Base-by-base conservation (phyloP, 176 grass and related monocot species). In the Triticum urartu region DNA sequence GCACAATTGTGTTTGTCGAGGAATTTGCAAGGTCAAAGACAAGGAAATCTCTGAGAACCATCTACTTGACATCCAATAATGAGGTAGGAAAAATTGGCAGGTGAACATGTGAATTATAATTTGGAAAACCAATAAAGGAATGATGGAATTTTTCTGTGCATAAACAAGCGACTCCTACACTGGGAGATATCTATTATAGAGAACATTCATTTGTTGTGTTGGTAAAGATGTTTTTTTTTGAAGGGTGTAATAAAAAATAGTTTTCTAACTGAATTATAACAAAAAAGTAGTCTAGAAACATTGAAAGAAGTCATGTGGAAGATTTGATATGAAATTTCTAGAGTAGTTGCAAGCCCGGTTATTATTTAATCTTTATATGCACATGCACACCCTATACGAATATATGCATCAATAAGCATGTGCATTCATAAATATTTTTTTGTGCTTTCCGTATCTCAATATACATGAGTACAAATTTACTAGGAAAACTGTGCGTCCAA, bases 11-110 rank as follows among this genome's bases (percentile, higher is more conserved):
- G 20, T 82, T 78, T 58, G 56, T 64, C 13, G 64, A 54, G 66
- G 43, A 52, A 83, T 73, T 81, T 91, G 22, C 13, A 75, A 33
- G 38, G 89, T 88, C 62, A 84, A 39, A 62, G n/a, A 54, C 61
- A 77, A 54, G 86, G 26, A 85, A 81, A 85, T 81, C 70, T 91
- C 24, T 9, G 4, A 88, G 36, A 80, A 80, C 79, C 36, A 76
- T 62, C 47, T 62, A 32, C 24, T 6, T 36, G 28, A 88, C 81
- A 91, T 40, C 68, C 61, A 64, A 38, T 36, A 40, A 5, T 88
- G 68, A 88, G 86, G 61, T 85, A 76, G 62, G 64, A 79, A 68
- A 75, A 67, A 85, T 34, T 13, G 52, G 35, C 70, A 64, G 14
- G 50, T 81, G 45, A 80, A 60, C 48, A 84, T 40, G 28, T 48